Base-by-base conservation (phyloP, 1,139 yeast genomes). In the Yamadazyma sp. region DNA sequence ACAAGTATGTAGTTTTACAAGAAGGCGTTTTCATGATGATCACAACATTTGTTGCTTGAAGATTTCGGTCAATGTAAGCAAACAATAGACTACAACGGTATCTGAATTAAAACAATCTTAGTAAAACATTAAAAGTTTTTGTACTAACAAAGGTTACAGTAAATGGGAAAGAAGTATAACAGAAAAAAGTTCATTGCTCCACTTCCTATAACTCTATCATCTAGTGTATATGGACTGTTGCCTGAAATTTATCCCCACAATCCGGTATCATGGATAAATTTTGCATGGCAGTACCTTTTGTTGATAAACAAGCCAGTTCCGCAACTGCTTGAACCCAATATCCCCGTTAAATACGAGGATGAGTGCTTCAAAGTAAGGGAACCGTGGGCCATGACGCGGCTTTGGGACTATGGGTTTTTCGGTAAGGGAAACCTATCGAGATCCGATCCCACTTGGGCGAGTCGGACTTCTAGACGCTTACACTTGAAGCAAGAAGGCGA, bases 61-160 rank as follows among this genome's bases (percentile, higher is more conserved):
- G 43, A 39, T 25, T 39, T 33, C 33, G 28, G 39, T 42, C 45
- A 32, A 22, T 83, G 89, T 80, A 79, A 76, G 87, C 85, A 77
- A 84, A 77, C 66, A 81, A 81, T 79, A 83, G 97, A 91, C 98
- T 89, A 89, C 97, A 89, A 89, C 98, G 98, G 98, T 89, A 89
- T 89, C 98, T 89, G 98, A 89, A 26, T n/a, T 51, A 50, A 52
- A 51, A n/a, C n/a, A n/a, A n/a, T n/a, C n/a, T n/a, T n/a, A n/a
- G n/a, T n/a, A 8, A 24, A 12, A 17, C 15, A 29, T 17, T 15
- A 27, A 6, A 27, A n/a, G 8, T 15, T 10, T 11, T 25, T 10
- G 11, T 36, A 36, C 40, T 34, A 39, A 36, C 40, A 14, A 10
- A 15, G 4, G 11, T 3, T 6, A 6, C 22, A 36, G 34, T 22